phyloP scores from a whole-genome alignment of 441 rosid species.

The Populus hybrid region DNA sequence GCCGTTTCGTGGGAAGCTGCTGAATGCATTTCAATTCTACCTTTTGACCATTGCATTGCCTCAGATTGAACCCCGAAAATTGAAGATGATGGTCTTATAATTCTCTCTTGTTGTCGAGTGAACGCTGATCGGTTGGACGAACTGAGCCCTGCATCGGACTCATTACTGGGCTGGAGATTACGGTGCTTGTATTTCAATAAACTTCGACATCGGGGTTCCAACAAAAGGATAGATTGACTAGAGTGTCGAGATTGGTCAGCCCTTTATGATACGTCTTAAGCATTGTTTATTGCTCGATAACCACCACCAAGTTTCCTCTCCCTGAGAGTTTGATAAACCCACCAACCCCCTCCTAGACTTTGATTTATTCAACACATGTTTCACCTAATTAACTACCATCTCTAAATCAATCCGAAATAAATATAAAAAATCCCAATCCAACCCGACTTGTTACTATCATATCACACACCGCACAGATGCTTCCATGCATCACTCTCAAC shows the following conservation, averaged over 20 bases:
- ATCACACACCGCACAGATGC: too few species aligned
- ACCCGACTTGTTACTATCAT: too few species aligned
- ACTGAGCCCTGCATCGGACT: background rate
- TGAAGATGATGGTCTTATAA: too few species aligned
- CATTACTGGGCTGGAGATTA: background rate
- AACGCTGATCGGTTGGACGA: background rate
- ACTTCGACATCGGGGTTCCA: background rate
- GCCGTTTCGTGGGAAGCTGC: too few species aligned
- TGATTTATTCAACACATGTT: background rate
- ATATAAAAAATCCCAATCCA: too few species aligned
- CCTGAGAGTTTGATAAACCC: background rate
- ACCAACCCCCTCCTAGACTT: background rate
- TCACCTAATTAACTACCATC: background rate
- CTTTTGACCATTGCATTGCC: too few species aligned
- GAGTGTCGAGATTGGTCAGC: background rate
- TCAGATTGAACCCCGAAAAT: too few species aligned
- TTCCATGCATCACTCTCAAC: too few species aligned
- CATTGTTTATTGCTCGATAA: background rate
- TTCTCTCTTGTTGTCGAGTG: background rate
- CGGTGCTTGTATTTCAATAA: background rate
- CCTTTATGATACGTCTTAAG: background rate
- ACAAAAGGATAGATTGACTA: background rate
- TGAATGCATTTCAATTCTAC: too few species aligned
- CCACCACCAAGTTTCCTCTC: background rate
- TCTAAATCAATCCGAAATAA: too few species aligned